Conservation (phyloP, 2,329 filamentous ascomycete species). For the Nemania bipapillata region DNA sequence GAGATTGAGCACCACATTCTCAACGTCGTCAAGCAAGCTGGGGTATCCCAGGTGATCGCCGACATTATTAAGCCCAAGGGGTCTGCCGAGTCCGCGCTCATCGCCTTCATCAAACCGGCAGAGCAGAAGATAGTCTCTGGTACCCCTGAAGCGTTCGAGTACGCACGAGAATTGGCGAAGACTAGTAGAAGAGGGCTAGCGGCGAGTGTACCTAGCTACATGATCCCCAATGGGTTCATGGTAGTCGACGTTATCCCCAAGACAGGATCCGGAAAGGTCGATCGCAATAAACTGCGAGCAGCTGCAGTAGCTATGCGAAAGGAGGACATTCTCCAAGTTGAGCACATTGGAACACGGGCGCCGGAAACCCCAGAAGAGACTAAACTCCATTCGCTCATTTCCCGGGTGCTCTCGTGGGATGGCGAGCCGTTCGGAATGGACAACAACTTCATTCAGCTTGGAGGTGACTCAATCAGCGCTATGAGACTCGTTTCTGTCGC, state of each 20-base stretch:
- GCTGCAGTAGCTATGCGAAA: not conserved
- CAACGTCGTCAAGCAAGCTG: not conserved
- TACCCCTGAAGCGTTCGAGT: not conserved
- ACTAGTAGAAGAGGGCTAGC: not conserved
- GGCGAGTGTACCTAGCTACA: not conserved
- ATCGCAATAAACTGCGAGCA: conserved; percentile 6
- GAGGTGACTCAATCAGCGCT: conserved; percentile 9
- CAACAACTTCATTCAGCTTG: conserved; percentile 2
- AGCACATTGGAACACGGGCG: not conserved
- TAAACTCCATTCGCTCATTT: not conserved
- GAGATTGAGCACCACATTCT: conserved; percentile 9
- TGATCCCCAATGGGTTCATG: conserved; percentile 19
- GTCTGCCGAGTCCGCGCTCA: not conserved
- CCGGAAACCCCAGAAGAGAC: not conserved
- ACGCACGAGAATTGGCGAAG: not conserved
- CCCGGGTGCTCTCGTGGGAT: not conserved
- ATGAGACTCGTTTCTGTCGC: conserved; percentile 5
- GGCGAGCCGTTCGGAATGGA: not conserved
- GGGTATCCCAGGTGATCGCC: not conserved
- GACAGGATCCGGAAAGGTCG: conserved; percentile 18
- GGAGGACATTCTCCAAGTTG: not conserved
- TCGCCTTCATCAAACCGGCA: conserved; percentile 4
- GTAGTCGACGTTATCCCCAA: conserved; percentile 9
- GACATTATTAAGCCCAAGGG: conserved; percentile 1
- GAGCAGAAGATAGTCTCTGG: not conserved